Evolutionary conservation across 2,329 filamentous ascomycete genomes (phyloP).

Genomic region (Ascochyta fabae): DNA sequence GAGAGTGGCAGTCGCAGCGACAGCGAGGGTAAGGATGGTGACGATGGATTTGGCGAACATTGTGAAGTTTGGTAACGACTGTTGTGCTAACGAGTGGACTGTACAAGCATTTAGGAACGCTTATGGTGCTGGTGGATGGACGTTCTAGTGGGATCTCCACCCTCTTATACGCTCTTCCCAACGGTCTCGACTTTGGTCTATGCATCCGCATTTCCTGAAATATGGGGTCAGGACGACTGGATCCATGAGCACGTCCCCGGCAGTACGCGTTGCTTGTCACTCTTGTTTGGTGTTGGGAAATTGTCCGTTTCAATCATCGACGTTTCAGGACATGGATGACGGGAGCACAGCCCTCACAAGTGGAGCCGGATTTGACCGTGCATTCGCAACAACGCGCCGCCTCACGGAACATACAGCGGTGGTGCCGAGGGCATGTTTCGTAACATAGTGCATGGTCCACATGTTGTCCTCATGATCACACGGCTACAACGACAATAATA

Average conservation of each 20-base stretch:
- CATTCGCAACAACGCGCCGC: not conserved
- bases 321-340: conserved; percentile 11
- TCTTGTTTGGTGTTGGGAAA: conserved; percentile 11
- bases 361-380: conserved; percentile 8
- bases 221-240: conserved; percentile 3
- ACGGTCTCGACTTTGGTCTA: conserved; percentile 1
- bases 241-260: conserved; percentile 1
- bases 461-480: not conserved
- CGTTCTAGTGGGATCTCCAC: not conserved
- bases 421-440: not conserved
- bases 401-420: not conserved
- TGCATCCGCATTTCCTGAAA: not conserved
- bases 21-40: conserved; percentile 18
- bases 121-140: not conserved
- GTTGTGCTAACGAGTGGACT: not conserved
- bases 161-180: conserved; percentile 1
- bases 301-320: conserved; percentile 9
- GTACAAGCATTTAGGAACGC: not conserved
- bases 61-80: not conserved
- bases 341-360: conserved; percentile 6
- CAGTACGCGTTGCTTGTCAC: conserved; percentile 7
- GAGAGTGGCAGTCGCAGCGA: conserved; percentile 42
- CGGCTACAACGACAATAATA: too few species aligned
- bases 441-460: not conserved
- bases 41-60: conserved; percentile 16